These are phyloP conservation scores for Ceratobasidium sp. DNA, from an alignment of 1,284 basidiomycete genomes.

Conservation along the genomic window DNA sequence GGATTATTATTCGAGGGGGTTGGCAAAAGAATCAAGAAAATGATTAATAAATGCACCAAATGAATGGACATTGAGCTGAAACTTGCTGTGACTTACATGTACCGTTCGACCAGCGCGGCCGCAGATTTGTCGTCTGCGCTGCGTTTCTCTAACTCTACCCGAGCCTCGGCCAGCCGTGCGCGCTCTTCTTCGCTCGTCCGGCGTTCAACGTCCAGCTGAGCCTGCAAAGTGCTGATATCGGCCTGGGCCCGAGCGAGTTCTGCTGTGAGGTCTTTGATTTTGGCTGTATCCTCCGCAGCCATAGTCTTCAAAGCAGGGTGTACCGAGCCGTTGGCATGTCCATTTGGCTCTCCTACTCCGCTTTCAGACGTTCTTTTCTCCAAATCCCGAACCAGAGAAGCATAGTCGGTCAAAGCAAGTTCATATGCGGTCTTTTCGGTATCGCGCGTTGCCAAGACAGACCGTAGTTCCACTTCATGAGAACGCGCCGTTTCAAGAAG, in stretches of 20 bases:
- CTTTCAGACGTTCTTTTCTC: conserved; percentile 60
- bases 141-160: conserved; percentile 71
- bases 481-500: conserved; percentile 66
- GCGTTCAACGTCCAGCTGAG: conserved; percentile 65
- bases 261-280: conserved; percentile 64
- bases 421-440: conserved; percentile 74
- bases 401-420: conserved; percentile 75
- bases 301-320: conserved; percentile 55
- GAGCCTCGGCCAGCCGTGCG: conserved; percentile 62
- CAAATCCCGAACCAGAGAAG: conserved; percentile 73
- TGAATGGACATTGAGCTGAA: not conserved
- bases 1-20: not conserved
- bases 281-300: conserved; percentile 66
- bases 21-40: conserved; percentile 9
- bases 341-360: not conserved
- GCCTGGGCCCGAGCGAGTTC: conserved; percentile 64
- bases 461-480: conserved; percentile 64
- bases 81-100: conserved; percentile 71
- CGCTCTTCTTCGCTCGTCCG: conserved; percentile 62
- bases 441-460: conserved; percentile 63
- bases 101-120: conserved; percentile 87
- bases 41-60: not conserved
- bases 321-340: conserved; percentile 2
- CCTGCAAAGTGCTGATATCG: conserved; percentile 62
- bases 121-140: conserved; percentile 81